phyloP scores from a whole-genome alignment of 2,329 filamentous ascomycete genomes.

The Penicillium sp. region DNA sequence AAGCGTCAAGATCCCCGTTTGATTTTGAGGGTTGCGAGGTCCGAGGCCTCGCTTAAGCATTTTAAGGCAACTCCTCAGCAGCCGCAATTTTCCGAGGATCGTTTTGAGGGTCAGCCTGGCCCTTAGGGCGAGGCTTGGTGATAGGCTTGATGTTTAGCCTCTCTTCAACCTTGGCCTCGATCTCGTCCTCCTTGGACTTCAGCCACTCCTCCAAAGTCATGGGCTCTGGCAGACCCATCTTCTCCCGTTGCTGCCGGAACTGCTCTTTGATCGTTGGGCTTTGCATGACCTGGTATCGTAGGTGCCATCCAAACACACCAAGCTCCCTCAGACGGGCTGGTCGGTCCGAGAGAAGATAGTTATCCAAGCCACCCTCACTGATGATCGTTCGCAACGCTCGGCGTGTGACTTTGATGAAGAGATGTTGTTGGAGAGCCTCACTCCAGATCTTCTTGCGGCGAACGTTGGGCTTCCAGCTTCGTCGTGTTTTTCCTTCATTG shows the following conservation, averaged over 20 bases:
- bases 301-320: constrained; percentile 81
- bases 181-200: constrained; percentile 38
- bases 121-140: constrained; percentile 31
- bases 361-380: constrained; percentile 81
- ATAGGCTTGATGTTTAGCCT: constrained; percentile 28
- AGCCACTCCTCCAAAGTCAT: constrained; percentile 39
- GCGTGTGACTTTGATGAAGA: constrained; percentile 44
- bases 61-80: not conserved
- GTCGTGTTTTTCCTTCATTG: constrained; percentile 45
- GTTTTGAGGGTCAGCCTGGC: constrained; percentile 14
- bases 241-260: constrained; percentile 59
- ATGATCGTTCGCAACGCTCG: constrained; percentile 56
- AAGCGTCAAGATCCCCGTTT: not conserved
- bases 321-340: constrained; percentile 73
- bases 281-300: constrained; percentile 87
- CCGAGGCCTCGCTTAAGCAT: not conserved
- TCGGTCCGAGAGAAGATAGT: constrained; percentile 81
- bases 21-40: not conserved
- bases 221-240: constrained; percentile 57
- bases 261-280: constrained; percentile 59
- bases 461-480: constrained; percentile 46
- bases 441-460: constrained; percentile 43
- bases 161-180: constrained; percentile 34
- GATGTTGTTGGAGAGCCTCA: constrained; percentile 37
- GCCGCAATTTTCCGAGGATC: constrained; percentile 1